Conservation (phyloP, 805 yeast genomes). For the Naumovozyma baii region DNA sequence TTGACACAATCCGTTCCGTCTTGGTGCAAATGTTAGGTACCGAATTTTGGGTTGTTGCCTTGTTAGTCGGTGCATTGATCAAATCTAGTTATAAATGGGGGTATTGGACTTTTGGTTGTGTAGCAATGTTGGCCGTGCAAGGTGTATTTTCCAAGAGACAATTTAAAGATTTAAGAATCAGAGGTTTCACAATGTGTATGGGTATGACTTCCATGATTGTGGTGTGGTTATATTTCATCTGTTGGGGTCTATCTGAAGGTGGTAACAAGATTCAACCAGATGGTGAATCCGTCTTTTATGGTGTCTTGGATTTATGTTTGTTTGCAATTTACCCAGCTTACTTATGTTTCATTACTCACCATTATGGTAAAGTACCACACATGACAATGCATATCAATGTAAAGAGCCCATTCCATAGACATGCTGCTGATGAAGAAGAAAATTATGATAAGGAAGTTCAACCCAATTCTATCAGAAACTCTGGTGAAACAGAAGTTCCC, state of each 20-base stretch:
- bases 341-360: slow-evolving; percentile 12
- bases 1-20: slow-evolving; percentile 6
- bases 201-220: slow-evolving; percentile 25
- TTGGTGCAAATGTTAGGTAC: slow-evolving; percentile 34
- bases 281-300: slow-evolving; percentile 46
- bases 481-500: slow-evolving; percentile 31
- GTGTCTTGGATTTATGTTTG: slow-evolving; percentile 39
- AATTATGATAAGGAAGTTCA: slow-evolving; percentile 11
- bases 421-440: slow-evolving; percentile 7
- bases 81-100: slow-evolving; percentile 58
- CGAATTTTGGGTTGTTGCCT: slow-evolving; percentile 42
- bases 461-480: slow-evolving; percentile 23
- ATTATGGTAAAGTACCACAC: slow-evolving; percentile 10
- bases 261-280: slow-evolving; percentile 46
- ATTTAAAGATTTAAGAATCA: slow-evolving; percentile 12
- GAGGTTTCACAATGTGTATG: slow-evolving; percentile 9
- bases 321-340: slow-evolving; percentile 36
- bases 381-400: slow-evolving; percentile 1
- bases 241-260: slow-evolving; percentile 48
- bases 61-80: slow-evolving; percentile 49
- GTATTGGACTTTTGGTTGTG: slow-evolving; percentile 47
- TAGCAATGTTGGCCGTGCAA: slow-evolving; percentile 35
- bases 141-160: slow-evolving; percentile 25
- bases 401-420: slow-evolving; percentile 6
- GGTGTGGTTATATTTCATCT: slow-evolving; percentile 36